Evolutionary conservation across 2,329 filamentous ascomycete genomes (phyloP).

Genomic region (Epichloe aotearoae): DNA sequence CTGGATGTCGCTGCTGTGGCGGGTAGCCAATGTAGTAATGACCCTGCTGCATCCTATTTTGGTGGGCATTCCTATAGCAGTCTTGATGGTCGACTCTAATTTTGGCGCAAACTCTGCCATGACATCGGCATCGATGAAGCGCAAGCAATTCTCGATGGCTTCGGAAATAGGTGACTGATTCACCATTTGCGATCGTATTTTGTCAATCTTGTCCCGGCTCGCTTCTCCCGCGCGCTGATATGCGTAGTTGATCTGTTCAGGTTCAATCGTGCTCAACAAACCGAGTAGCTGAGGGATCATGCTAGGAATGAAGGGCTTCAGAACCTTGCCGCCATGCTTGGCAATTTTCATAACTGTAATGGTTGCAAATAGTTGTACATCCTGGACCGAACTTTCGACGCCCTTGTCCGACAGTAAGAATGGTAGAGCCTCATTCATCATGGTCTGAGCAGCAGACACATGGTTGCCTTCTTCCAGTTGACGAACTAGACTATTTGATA

Average conservation of each 20-base stretch:
- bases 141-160: slow-evolving; percentile 78
- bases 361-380: slow-evolving; percentile 76
- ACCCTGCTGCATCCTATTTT: slow-evolving; percentile 86
- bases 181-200: slow-evolving; percentile 67
- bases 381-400: slow-evolving; percentile 76
- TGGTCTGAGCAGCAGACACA: slow-evolving; percentile 56
- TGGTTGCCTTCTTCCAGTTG: slow-evolving; percentile 69
- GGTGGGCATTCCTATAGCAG: slow-evolving; percentile 78
- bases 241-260: slow-evolving; percentile 79
- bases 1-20: slow-evolving; percentile 61
- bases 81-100: slow-evolving; percentile 69
- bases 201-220: slow-evolving; percentile 81
- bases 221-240: slow-evolving; percentile 82
- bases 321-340: slow-evolving; percentile 69
- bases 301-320: slow-evolving; percentile 68
- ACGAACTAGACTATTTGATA: slow-evolving; percentile 76
- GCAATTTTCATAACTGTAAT: slow-evolving; percentile 76
- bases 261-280: slow-evolving; percentile 77
- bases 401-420: slow-evolving; percentile 84
- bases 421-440: slow-evolving; percentile 77
- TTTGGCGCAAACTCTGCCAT: slow-evolving; percentile 61
- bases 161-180: slow-evolving; percentile 83
- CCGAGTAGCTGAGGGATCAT: slow-evolving; percentile 72
- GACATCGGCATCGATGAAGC: slow-evolving; percentile 65
- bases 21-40: slow-evolving; percentile 70